A percentile compares a stretch with the other conserved stretches of the same genome.
Evolutionary conservation across 345 rosid genomes (phyloP).

Genomic region (Hibiscus syriacus): DNA sequence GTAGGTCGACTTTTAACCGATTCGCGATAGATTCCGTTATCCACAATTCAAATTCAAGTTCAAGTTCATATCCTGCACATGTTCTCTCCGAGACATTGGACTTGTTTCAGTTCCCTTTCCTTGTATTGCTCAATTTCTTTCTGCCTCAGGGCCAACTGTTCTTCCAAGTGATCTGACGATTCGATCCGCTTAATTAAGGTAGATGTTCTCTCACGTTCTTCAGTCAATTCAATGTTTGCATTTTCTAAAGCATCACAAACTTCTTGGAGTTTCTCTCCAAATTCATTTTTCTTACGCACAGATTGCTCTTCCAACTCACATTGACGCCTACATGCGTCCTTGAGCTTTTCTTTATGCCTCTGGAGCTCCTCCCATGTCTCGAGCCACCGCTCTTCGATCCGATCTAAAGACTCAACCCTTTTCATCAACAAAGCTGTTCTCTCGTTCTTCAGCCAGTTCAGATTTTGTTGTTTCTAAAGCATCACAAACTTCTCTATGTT

Average conservation of each 20-base stretch:
- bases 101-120: too few relatives aligned
- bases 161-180: constrained; percentile 18
- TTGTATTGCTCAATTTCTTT: constrained; percentile 27
- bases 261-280: constrained; percentile 29
- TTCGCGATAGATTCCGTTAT: constrained; percentile 72
- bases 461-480: constrained; percentile 40
- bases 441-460: constrained; percentile 41
- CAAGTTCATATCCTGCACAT: constrained; percentile 53
- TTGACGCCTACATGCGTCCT: constrained; percentile 33
- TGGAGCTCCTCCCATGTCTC: constrained; percentile 34
- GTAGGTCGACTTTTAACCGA: constrained; percentile 53
- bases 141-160: constrained; percentile 21
- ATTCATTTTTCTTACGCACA: constrained; percentile 29
- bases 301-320: constrained; percentile 28
- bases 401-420: constrained; percentile 30
- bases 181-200: constrained; percentile 19
- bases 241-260: constrained; percentile 30
- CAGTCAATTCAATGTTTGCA: constrained; percentile 34
- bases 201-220: constrained; percentile 27
- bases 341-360: too few relatives aligned
- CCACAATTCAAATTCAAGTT: constrained; percentile 73
- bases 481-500: constrained; percentile 31
- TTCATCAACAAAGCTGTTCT: constrained; percentile 21
- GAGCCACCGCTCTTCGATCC: constrained; percentile 24
- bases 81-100: too few relatives aligned